A percentile compares a stretch with the other conserved stretches of the same genome.
phyloP scores from a whole-genome alignment of 345 rosid species.

The Lepidium didymum region DNA sequence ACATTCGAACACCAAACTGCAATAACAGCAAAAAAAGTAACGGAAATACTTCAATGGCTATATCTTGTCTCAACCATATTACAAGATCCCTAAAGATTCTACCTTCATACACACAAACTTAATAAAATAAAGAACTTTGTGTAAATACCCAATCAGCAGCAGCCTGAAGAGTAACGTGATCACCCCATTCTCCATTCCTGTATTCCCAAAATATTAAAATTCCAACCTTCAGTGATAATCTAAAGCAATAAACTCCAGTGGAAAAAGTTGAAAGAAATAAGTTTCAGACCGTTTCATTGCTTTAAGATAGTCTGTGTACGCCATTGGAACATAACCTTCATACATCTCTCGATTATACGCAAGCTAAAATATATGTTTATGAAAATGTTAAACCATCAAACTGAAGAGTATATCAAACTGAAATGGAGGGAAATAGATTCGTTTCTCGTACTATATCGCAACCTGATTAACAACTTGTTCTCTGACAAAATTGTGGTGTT shows the following conservation, averaged over 20 bases:
- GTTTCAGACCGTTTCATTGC: conserved; percentile 49
- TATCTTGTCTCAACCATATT: neutral
- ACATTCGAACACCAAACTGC: conserved; percentile 88
- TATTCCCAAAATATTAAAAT: neutral
- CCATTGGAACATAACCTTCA: conserved; percentile 73
- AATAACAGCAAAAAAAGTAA: neutral
- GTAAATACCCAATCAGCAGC: conserved; percentile 31
- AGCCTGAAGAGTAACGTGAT: conserved; percentile 36
- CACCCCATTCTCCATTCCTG: conserved; percentile 41
- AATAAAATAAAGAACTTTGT: neutral
- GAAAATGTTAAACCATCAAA: neutral
- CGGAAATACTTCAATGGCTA: neutral
- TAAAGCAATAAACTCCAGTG: neutral
- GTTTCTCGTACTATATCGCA: conserved; percentile 4
- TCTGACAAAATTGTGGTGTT: conserved; percentile 66
- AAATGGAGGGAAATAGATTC: neutral
- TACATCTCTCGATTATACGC: conserved; percentile 43
- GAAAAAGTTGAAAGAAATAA: neutral
- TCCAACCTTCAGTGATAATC: neutral
- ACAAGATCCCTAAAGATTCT: neutral
- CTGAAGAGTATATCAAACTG: neutral
- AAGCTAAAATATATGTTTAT: conserved; percentile 4
- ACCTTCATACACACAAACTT: neutral
- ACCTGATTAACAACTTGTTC: conserved; percentile 71
- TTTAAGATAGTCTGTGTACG: conserved; percentile 53